Evolutionary conservation across 2,329 filamentous ascomycete genomes (phyloP).

Genomic region (Fusarium mexicanum): DNA sequence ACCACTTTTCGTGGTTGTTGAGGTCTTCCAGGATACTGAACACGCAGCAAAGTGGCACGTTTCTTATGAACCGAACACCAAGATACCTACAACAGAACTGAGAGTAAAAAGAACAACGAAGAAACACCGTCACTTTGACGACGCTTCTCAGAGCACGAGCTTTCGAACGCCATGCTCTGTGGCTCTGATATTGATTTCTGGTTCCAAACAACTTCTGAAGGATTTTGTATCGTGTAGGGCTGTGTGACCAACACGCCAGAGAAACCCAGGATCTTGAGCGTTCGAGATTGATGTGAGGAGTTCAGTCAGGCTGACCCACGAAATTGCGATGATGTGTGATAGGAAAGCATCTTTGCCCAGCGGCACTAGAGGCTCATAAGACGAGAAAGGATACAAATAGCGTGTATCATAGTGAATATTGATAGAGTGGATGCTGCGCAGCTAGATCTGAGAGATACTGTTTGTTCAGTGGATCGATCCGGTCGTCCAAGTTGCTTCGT

Average conservation of each 20-base stretch:
- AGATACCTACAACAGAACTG: background rate
- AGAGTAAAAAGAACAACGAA: background rate
- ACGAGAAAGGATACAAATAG: no score
- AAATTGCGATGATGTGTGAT: background rate
- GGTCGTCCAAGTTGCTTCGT: background rate
- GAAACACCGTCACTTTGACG: background rate
- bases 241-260: no score
- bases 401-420: no score
- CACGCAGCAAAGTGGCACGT: background rate
- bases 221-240: background rate
- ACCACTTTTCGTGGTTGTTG: no score
- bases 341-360: no score
- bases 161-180: background rate
- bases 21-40: background rate
- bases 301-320: background rate
- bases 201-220: background rate
- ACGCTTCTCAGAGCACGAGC: background rate
- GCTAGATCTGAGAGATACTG: no score
- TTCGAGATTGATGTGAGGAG: background rate
- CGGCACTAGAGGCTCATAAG: no score
- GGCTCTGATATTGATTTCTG: background rate
- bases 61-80: background rate
- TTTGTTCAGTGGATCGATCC: background rate
- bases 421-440: no score
- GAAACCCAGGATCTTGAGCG: background rate